Conservation (phyloP, 225 moss, liverwort and hornwort species). For the Pseudisothecium myosuroides region DNA sequence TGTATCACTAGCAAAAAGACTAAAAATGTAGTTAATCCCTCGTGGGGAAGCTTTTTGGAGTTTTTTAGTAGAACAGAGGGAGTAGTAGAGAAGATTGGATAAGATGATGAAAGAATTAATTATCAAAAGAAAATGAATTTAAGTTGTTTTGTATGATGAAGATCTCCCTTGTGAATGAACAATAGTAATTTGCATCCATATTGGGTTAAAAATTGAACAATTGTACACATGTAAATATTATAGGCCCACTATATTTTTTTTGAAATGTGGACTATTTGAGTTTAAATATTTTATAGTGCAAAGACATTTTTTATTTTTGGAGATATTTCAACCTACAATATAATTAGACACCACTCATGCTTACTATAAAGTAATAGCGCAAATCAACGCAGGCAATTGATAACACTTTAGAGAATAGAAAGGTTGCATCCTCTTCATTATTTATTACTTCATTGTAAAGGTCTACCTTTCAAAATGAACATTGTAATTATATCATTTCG, state of each 20-base stretch:
- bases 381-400: not conserved
- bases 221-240: not conserved
- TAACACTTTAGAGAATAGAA: not conserved
- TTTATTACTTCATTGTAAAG: not conserved
- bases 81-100: too few relatives aligned
- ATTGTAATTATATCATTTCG: not conserved
- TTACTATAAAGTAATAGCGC: not conserved
- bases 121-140: too few relatives aligned
- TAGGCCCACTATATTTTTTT: rapidly evolving
- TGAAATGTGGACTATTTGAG: not conserved
- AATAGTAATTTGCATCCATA: not conserved
- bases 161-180: too few relatives aligned
- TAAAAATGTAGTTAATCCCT: too few relatives aligned
- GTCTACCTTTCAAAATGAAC: not conserved
- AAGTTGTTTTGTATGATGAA: not conserved
- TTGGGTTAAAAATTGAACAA: not conserved
- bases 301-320: too few relatives aligned
- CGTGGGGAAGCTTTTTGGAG: too few relatives aligned
- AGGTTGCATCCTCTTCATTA: not conserved
- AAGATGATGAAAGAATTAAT: not conserved
- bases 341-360: too few relatives aligned
- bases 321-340: too few relatives aligned
- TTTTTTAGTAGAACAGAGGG: too few relatives aligned
- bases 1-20: too few relatives aligned
- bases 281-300: too few relatives aligned